Evolutionary conservation across 139 green algal species (phyloP).

Genomic region (Nannochloris sp.): DNA sequence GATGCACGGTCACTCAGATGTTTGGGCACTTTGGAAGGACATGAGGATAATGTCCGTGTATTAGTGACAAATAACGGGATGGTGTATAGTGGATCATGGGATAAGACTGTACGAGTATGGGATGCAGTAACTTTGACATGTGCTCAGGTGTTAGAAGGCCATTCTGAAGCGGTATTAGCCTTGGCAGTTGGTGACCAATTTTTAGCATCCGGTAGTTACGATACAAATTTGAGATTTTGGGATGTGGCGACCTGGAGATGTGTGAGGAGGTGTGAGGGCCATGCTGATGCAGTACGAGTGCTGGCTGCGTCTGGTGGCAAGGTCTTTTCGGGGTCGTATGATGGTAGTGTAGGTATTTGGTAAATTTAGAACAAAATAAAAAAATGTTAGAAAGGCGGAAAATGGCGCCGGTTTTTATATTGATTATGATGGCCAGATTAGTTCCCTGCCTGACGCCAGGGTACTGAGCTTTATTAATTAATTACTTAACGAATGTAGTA

Average conservation of each 20-base stretch:
- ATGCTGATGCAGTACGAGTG: slow-evolving; percentile 87
- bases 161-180: slow-evolving; percentile 88
- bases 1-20: slow-evolving; percentile 68
- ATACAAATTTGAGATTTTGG: slow-evolving; percentile 87
- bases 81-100: slow-evolving; percentile 88
- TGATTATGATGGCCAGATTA: too few relatives aligned
- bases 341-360: slow-evolving; percentile 87
- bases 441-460: too few relatives aligned
- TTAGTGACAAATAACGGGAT: slow-evolving; percentile 59
- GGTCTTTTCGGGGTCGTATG: slow-evolving; percentile 86
- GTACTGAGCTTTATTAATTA: too few relatives aligned
- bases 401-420: too few relatives aligned
- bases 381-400: too few relatives aligned
- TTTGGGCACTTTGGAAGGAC: slow-evolving; percentile 72
- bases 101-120: slow-evolving; percentile 90
- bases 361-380: too few relatives aligned
- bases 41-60: slow-evolving; percentile 92
- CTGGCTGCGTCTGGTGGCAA: slow-evolving; percentile 56
- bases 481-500: too few relatives aligned
- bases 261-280: slow-evolving; percentile 77
- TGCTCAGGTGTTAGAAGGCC: slow-evolving; percentile 65
- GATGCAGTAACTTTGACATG: slow-evolving; percentile 26
- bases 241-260: slow-evolving; percentile 74
- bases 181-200: slow-evolving; percentile 63
- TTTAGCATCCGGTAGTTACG: slow-evolving; percentile 72